Evolutionary conservation across 768 basidiomycete genomes (phyloP).

Genomic region (Crepidotus variabilis): DNA sequence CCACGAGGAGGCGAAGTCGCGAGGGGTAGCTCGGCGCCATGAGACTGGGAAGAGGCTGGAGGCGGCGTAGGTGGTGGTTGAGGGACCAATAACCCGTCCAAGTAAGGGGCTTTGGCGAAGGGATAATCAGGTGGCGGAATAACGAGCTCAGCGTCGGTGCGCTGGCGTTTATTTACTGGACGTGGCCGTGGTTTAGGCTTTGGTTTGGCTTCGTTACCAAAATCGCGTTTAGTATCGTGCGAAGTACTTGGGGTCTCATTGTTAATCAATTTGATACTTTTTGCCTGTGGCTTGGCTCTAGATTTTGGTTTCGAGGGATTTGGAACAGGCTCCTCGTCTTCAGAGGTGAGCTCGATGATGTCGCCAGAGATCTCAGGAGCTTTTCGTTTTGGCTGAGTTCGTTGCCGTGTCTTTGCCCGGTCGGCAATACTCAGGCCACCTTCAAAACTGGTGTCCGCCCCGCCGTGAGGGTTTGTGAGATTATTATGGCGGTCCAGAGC

Average conservation of each 20-base stretch:
- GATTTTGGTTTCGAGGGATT: conserved; percentile 24
- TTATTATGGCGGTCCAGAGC: background rate
- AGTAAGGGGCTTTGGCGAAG: background rate
- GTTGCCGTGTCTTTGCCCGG: conserved; percentile 51
- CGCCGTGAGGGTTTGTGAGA: conserved; percentile 7
- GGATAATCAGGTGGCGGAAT: conserved; percentile 1
- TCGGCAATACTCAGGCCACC: conserved; percentile 43
- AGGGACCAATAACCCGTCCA: background rate
- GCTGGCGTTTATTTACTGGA: conserved; percentile 6
- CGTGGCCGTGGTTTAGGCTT: conserved; percentile 13
- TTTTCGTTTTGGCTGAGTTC: conserved; percentile 23
- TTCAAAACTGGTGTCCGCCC: conserved; percentile 10
- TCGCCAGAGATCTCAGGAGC: conserved; percentile 16
- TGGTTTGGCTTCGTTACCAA: conserved; percentile 1
- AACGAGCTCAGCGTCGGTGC: background rate
- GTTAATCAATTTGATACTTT: conserved; percentile 7
- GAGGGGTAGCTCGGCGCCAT: conserved; percentile 14
- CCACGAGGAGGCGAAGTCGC: conserved; percentile 11
- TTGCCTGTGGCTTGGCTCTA: conserved; percentile 22
- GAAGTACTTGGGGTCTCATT: background rate
- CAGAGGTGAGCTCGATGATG: conserved; percentile 43
- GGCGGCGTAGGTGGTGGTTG: background rate
- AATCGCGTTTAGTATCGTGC: background rate
- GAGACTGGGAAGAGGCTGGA: conserved; percentile 1
- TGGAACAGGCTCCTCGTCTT: conserved; percentile 28